Evolutionary conservation across 306 rosid species (phyloP).

Genomic region (Vigna trinervia): DNA sequence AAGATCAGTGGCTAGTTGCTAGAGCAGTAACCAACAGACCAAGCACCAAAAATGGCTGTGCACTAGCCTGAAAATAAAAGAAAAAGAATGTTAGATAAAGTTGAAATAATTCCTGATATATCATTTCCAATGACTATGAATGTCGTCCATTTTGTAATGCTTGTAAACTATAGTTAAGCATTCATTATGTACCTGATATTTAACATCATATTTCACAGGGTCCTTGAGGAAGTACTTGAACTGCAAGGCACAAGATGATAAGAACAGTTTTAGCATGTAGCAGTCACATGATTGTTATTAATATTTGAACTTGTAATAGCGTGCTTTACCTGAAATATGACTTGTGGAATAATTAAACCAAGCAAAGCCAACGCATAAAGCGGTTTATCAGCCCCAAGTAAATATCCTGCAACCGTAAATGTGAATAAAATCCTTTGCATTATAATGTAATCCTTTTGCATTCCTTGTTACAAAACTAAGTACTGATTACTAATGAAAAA

Average conservation of each 20-base stretch:
- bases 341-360: conserved; percentile 83
- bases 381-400: conserved; percentile 90
- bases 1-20: conserved; percentile 53
- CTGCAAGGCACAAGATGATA: conserved; percentile 43
- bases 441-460: not conserved
- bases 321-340: conserved; percentile 79
- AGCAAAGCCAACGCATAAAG: conserved; percentile 85
- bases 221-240: conserved; percentile 60
- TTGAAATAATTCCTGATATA: not conserved
- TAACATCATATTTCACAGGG: conserved; percentile 61
- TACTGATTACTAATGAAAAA: not conserved
- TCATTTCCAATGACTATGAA: not conserved
- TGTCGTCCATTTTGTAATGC: not conserved
- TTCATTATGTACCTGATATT: conserved; percentile 55
- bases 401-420: conserved; percentile 70
- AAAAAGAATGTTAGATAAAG: not conserved
- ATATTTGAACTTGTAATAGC: not conserved
- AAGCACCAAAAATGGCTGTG: conserved; percentile 59
- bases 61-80: conserved; percentile 51
- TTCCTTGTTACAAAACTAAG: not conserved
- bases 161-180: conserved; percentile 7
- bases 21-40: conserved; percentile 61
- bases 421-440: not conserved
- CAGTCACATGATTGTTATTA: conserved; percentile 2
- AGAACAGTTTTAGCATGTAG: conserved; percentile 7